Evolutionary conservation across 208 protist genomes (phyloP).

Genomic region (Trypanosoma caninum): DNA sequence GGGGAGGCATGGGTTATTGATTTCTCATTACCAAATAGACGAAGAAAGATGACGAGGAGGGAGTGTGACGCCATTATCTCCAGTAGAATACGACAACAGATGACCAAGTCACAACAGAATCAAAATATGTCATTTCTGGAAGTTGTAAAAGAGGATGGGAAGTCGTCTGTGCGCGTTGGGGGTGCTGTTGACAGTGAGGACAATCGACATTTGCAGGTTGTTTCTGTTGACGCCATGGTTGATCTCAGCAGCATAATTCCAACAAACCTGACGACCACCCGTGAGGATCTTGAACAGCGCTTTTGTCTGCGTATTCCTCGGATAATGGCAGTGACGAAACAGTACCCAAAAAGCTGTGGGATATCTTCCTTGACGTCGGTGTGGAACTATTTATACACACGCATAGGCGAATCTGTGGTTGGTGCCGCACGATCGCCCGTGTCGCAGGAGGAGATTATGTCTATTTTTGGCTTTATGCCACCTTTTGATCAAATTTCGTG

Average conservation of each 20-base stretch:
- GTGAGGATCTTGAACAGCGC: constrained; percentile 60
- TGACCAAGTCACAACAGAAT: constrained; percentile 4
- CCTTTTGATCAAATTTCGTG: constrained; percentile 89
- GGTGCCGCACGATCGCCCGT: constrained; percentile 38
- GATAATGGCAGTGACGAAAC: constrained; percentile 78
- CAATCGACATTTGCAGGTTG: constrained; percentile 24
- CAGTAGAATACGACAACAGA: constrained; percentile 25
- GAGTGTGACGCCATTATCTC: constrained; percentile 56
- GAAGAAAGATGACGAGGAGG: constrained; percentile 60
- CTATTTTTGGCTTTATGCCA: constrained; percentile 83
- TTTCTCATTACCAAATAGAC: constrained; percentile 40
- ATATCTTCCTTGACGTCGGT: constrained; percentile 79
- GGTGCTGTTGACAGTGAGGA: background rate
- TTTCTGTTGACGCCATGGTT: constrained; percentile 45
- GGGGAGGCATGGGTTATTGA: constrained; percentile 70
- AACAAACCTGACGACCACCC: constrained; percentile 57
- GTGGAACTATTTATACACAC: constrained; percentile 92
- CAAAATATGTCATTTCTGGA: background rate
- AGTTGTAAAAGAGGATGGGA: background rate
- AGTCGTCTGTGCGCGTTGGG: background rate
- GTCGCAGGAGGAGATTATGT: constrained; percentile 89
- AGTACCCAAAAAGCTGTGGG: constrained; percentile 91
- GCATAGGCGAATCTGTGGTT: constrained; percentile 60
- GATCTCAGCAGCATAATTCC: constrained; percentile 61
- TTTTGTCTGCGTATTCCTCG: constrained; percentile 65